Percentiles rank a stretch among this genome's conserved stretches.
Conservation (phyloP, 1,284 basidiomycete species). For the Puccinia novopanici region DNA sequence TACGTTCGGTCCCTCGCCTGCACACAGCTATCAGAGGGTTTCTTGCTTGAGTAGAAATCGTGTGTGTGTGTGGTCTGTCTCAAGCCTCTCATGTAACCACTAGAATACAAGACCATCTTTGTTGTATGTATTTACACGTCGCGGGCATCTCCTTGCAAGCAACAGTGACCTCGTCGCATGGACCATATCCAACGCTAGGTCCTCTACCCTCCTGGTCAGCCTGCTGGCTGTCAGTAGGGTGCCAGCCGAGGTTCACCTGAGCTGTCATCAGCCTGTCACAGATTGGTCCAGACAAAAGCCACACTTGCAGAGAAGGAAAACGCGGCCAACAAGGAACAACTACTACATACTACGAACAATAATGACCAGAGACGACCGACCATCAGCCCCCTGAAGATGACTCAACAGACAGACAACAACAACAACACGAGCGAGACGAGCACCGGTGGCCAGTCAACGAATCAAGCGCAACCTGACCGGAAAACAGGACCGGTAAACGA, state of each 20-base stretch:
- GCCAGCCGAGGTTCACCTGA: neutral
- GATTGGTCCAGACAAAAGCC: too few relatives aligned
- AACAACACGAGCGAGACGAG: neutral
- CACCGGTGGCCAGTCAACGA: neutral
- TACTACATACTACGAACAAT: neutral
- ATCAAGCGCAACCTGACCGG: neutral
- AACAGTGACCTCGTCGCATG: too few relatives aligned
- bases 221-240: neutral
- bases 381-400: neutral
- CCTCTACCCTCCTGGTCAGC: too few relatives aligned
- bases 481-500: neutral
- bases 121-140: too few relatives aligned
- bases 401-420: neutral
- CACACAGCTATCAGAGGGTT: conserved; percentile 19
- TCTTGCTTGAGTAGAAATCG: conserved; percentile 16
- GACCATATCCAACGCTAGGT: too few relatives aligned
- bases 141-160: too few relatives aligned
- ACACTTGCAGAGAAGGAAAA: neutral
- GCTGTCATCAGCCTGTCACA: neutral
- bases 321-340: neutral
- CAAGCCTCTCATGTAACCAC: too few relatives aligned
- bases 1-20: neutral
- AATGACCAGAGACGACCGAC: neutral
- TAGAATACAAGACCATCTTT: too few relatives aligned
- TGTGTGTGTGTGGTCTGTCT: neutral